phyloP scores from a whole-genome alignment of 2,329 filamentous ascomycete species.

The Neonectria punicea region DNA sequence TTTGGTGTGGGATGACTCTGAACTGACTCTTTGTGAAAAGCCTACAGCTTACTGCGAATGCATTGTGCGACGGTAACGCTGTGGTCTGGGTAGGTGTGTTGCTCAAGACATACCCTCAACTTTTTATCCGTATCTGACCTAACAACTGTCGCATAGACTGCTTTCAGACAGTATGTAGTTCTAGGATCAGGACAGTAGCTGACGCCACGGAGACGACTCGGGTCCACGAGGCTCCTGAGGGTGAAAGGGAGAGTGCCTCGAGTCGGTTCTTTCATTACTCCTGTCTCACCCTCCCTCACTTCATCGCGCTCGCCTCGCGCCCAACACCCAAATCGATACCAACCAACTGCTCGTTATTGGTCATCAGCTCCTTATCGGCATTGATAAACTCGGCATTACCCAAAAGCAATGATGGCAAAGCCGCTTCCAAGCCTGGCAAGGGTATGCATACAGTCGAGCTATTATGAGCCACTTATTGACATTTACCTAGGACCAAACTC shows the following conservation, averaged over 20 bases:
- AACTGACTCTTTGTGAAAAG: slow-evolving; percentile 57
- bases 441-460: slow-evolving; percentile 44
- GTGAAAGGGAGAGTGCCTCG: slow-evolving; percentile 36
- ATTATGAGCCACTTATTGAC: slow-evolving; percentile 21
- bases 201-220: slow-evolving; percentile 29
- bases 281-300: slow-evolving; percentile 73
- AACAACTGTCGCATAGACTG: slow-evolving; percentile 52
- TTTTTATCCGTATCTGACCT: slow-evolving; percentile 18
- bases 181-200: slow-evolving; percentile 44
- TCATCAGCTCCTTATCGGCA: slow-evolving; percentile 82
- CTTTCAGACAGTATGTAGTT: slow-evolving; percentile 53
- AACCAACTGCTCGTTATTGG: slow-evolving; percentile 70
- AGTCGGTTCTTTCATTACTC: slow-evolving; percentile 59
- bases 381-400: slow-evolving; percentile 83
- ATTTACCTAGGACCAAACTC: slow-evolving; percentile 47
- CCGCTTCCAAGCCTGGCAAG: slow-evolving; percentile 51
- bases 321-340: slow-evolving; percentile 74
- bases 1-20: slow-evolving; percentile 20
- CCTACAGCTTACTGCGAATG: slow-evolving; percentile 74
- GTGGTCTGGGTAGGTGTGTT: slow-evolving; percentile 87
- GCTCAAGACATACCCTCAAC: slow-evolving; percentile 22
- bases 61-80: slow-evolving; percentile 66
- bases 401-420: slow-evolving; percentile 58
- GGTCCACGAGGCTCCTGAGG: slow-evolving; percentile 11
- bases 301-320: slow-evolving; percentile 78